Conservation (phyloP, 768 basidiomycete species). For the Candolleomyces aberdarensis region DNA sequence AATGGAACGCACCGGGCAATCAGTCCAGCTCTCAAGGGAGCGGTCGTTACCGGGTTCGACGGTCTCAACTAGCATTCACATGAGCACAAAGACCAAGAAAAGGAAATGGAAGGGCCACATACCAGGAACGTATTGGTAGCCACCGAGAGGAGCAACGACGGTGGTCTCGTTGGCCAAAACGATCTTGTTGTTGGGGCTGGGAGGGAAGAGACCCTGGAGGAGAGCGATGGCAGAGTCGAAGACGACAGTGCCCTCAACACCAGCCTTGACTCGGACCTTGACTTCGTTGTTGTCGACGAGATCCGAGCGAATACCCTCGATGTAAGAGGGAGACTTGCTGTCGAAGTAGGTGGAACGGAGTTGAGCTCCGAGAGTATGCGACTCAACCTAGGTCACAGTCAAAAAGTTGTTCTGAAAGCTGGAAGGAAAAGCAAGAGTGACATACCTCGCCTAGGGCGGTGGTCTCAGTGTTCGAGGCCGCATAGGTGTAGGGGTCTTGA, state of each 20-base stretch:
- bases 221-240: conserved; percentile 85
- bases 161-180: conserved; percentile 75
- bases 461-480: conserved; percentile 59
- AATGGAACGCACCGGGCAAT: conserved; percentile 32
- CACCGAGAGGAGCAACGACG: conserved; percentile 69
- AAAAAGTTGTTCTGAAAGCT: conserved; percentile 8
- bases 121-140: conserved; percentile 88
- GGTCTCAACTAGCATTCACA: conserved; percentile 58
- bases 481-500: conserved; percentile 71
- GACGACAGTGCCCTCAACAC: conserved; percentile 81
- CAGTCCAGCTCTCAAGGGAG: conserved; percentile 77
- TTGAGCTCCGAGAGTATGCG: conserved; percentile 57
- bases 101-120: conserved; percentile 11
- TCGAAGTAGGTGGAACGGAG: conserved; percentile 69
- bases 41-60: conserved; percentile 82
- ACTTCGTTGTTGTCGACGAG: conserved; percentile 73
- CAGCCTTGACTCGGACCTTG: conserved; percentile 77
- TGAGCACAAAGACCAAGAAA: conserved; percentile 4
- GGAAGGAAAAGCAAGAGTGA: not conserved
- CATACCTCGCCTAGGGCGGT: conserved; percentile 75
- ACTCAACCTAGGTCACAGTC: conserved; percentile 49
- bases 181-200: conserved; percentile 69
- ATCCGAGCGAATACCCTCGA: conserved; percentile 60
- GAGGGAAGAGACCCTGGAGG: conserved; percentile 84
- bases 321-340: conserved; percentile 64